Conservation (phyloP, 768 basidiomycete species). For the Amanita jacksonii region DNA sequence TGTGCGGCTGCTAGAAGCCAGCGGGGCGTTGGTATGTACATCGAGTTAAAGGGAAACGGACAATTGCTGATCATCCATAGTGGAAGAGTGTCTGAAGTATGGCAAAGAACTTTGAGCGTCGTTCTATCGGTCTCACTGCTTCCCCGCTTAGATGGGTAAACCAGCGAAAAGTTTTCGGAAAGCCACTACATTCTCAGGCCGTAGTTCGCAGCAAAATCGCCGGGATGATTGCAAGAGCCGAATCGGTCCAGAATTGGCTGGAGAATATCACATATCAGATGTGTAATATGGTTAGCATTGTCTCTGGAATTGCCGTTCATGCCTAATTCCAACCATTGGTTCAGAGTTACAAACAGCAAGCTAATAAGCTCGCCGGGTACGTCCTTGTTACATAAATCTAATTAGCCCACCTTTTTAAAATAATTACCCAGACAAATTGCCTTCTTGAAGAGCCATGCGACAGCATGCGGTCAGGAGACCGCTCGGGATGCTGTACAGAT, state of each 20-base stretch:
- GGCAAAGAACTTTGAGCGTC: constrained; percentile 9
- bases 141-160: constrained; percentile 68
- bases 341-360: constrained; percentile 65
- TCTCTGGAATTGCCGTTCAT: neutral
- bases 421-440: constrained; percentile 45
- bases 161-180: constrained; percentile 89
- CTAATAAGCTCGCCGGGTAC: constrained; percentile 63
- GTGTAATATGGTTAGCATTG: constrained; percentile 58
- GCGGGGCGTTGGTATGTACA: constrained; percentile 20
- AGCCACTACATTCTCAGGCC: constrained; percentile 72
- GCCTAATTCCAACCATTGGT: constrained; percentile 4
- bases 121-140: neutral
- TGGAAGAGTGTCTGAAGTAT: constrained; percentile 81
- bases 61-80: constrained; percentile 17
- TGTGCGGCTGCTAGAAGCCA: constrained; percentile 55
- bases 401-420: neutral
- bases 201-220: constrained; percentile 87
- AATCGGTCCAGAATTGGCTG: constrained; percentile 64
- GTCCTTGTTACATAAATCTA: constrained; percentile 11
- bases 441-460: constrained; percentile 62
- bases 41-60: neutral
- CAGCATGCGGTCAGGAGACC: constrained; percentile 53
- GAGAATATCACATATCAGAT: constrained; percentile 86
- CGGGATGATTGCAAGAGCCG: constrained; percentile 72
- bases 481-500: constrained; percentile 51